Percentiles rank a stretch among this genome's conserved stretches.
These are phyloP conservation scores for Pseudopyricularia javanii DNA, from an alignment of 2,329 filamentous ascomycete species.

Conservation along the genomic window DNA sequence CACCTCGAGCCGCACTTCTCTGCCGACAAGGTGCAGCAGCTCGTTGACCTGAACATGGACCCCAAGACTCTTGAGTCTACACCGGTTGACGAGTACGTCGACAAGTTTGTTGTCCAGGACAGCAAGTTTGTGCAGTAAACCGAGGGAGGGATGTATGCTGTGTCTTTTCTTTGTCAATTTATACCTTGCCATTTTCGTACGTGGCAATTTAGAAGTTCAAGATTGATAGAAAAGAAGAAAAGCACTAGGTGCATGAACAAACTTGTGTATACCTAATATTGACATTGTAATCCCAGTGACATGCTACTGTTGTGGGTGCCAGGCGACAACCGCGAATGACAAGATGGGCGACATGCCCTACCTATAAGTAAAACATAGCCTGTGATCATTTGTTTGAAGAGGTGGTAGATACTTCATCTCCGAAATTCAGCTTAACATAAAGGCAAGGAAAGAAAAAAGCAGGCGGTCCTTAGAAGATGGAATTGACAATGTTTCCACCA, in stretches of 20 bases:
- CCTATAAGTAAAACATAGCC: no score
- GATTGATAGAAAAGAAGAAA: neutral
- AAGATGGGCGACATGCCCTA: no score
- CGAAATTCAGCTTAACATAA: no score
- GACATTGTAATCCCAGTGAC: no score
- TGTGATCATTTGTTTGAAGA: no score
- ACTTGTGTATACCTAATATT: no score
- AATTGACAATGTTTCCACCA: slow-evolving; percentile 80
- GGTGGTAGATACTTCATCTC: no score
- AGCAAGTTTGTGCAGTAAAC: slow-evolving; percentile 40
- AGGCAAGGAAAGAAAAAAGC: neutral
- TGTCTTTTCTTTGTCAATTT: neutral
- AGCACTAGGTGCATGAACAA: no score
- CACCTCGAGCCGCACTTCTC: slow-evolving; percentile 78
- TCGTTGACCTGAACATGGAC: slow-evolving; percentile 71
- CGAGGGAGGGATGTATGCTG: neutral
- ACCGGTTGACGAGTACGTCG: slow-evolving; percentile 86
- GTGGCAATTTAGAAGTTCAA: neutral
- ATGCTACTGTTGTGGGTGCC: no score
- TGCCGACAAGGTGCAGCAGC: slow-evolving; percentile 64
- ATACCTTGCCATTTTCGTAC: neutral
- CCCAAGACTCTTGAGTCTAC: slow-evolving; percentile 63
- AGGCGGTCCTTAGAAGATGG: slow-evolving; percentile 54
- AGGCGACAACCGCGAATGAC: no score
- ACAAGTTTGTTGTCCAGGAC: slow-evolving; percentile 58